These are phyloP conservation scores for Volvox reticuliferus DNA, from an alignment of 139 green algal species.

Conservation along the genomic window DNA sequence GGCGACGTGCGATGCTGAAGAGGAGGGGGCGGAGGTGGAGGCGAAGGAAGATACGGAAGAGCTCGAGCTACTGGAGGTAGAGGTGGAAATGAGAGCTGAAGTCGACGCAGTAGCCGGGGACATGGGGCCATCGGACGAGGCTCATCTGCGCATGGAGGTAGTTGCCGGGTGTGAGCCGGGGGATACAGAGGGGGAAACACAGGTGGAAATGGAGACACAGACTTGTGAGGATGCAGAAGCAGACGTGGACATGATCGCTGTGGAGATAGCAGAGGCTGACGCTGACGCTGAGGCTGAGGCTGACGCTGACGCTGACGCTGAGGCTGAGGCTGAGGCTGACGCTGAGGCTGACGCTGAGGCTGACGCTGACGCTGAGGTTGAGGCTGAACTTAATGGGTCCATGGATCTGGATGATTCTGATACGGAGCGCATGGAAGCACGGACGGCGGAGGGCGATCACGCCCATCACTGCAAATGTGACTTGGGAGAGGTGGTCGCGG, in stretches of 20 bases:
- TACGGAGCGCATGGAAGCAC: too few relatives aligned
- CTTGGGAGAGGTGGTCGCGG: not conserved
- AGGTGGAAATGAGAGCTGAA: not conserved
- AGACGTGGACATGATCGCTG: not conserved
- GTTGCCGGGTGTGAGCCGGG: not conserved
- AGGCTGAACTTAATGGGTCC: not conserved
- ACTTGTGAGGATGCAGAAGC: not conserved
- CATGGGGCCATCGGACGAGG: not conserved
- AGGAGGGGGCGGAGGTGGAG: not conserved
- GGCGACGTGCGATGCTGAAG: too few relatives aligned
- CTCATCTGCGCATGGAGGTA: not conserved
- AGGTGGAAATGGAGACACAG: not conserved
- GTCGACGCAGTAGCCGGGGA: not conserved
- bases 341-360: not conserved
- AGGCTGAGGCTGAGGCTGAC: not conserved
- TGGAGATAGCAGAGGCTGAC: not conserved
- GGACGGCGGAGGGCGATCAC: not conserved
- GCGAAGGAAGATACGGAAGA: not conserved
- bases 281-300: not conserved
- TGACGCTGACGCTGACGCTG: not conserved
- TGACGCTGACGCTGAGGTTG: not conserved
- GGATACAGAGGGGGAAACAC: not conserved
- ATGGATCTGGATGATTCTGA: not conserved
- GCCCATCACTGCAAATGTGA: not conserved
- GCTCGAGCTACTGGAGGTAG: not conserved